Percentiles rank a stretch among this genome's conserved stretches.
Evolutionary conservation across 2,329 filamentous ascomycete species (phyloP).

Genomic region (Chaetomium globosum): DNA sequence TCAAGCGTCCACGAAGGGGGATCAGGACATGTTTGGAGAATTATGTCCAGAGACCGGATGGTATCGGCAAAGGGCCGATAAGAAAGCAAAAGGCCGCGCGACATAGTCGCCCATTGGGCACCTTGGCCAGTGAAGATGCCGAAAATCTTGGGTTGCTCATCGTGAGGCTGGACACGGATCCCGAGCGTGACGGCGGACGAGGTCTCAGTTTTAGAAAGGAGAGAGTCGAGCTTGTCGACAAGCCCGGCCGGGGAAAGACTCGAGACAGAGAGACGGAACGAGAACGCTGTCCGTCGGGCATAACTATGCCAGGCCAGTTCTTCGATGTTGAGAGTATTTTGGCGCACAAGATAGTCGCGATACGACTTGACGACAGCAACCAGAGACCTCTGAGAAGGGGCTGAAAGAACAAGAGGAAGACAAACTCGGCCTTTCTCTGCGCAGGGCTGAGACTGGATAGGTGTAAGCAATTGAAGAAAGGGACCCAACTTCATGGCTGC

Average conservation of each 20-base stretch:
- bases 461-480: conserved; percentile 8
- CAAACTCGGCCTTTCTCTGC: conserved; percentile 18
- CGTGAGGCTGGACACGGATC: conserved; percentile 33
- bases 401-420: conserved; percentile 46
- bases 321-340: conserved; percentile 21
- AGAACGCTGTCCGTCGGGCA: conserved; percentile 40
- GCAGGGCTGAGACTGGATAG: background rate
- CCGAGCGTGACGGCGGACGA: conserved; percentile 25
- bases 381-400: conserved; percentile 44
- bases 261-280: conserved; percentile 40
- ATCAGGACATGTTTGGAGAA: conserved; percentile 37
- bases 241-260: conserved; percentile 35
- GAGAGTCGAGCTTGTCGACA: conserved; percentile 35
- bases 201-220: conserved; percentile 32
- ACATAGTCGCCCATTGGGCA: conserved; percentile 51
- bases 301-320: conserved; percentile 43
- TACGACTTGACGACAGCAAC: conserved; percentile 37
- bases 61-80: conserved; percentile 41
- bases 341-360: conserved; percentile 38
- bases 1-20: conserved; percentile 42
- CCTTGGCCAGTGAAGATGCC: conserved; percentile 51
- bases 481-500: conserved; percentile 23
- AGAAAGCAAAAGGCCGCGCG: conserved; percentile 39
- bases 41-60: conserved; percentile 42
- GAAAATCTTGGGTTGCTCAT: conserved; percentile 35